Evolutionary conservation across 2,329 filamentous ascomycete genomes (phyloP).

Genomic region (Clarireedia sp.): DNA sequence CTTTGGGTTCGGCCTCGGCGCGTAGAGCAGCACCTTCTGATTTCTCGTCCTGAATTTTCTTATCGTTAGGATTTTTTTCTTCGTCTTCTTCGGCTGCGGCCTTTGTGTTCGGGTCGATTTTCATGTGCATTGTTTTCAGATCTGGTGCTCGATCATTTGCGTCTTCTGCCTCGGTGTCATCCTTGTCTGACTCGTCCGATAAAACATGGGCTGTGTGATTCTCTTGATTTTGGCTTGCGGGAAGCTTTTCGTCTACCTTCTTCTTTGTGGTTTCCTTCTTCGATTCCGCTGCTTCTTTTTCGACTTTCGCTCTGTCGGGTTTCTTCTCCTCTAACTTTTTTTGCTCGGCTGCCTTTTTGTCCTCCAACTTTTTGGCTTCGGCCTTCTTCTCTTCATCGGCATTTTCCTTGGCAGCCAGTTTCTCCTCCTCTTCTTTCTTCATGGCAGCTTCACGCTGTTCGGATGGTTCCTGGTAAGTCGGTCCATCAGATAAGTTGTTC

Average conservation of each 20-base stretch:
- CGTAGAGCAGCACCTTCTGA: too few species aligned
- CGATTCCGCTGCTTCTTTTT: not conserved
- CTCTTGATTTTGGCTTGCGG: too few species aligned
- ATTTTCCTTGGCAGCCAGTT: not conserved
- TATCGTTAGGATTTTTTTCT: not conserved
- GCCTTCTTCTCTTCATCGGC: not conserved
- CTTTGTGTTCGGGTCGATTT: not conserved
- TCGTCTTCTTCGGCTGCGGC: not conserved
- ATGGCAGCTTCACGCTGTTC: not conserved
- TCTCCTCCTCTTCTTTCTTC: conserved; percentile 1
- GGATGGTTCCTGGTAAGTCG: conserved; percentile 30
- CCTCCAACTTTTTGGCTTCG: not conserved
- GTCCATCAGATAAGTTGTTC: conserved; percentile 45
- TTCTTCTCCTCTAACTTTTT: conserved; percentile 3
- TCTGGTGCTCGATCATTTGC: not conserved
- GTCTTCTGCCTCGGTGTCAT: not conserved
- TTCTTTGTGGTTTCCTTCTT: not conserved
- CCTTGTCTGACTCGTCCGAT: not conserved
- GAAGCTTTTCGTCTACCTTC: not conserved
- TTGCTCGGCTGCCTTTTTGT: not conserved
- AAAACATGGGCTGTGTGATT: not conserved
- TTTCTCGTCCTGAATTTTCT: too few species aligned
- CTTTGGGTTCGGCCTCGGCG: not conserved
- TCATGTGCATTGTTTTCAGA: not conserved
- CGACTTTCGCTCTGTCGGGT: not conserved